Evolutionary conservation across 306 rosid species (phyloP).

Genomic region (Cyclanthera cordifolia): DNA sequence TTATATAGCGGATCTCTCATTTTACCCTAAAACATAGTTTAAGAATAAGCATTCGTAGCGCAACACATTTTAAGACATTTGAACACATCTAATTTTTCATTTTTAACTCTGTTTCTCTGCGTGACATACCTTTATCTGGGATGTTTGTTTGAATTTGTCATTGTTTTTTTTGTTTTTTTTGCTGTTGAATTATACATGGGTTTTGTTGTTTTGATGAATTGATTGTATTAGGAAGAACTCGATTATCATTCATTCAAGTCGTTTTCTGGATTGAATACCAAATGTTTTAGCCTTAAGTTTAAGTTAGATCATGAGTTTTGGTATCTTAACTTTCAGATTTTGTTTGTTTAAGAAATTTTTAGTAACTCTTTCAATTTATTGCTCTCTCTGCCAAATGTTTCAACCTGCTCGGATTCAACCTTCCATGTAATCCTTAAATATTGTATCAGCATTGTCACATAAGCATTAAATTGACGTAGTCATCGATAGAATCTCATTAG

Average conservation of each 20-base stretch:
- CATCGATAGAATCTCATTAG: not conserved
- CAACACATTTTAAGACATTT: too few species aligned
- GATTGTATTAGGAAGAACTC: not conserved
- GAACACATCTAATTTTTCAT: not conserved
- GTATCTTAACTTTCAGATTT: not conserved
- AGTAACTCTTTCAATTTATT: not conserved
- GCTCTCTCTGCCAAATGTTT: not conserved
- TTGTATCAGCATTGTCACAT: not conserved
- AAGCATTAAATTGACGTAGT: not conserved
- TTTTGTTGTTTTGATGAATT: not conserved
- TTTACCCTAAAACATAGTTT: too few species aligned
- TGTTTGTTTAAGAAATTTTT: not conserved
- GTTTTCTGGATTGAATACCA: not conserved
- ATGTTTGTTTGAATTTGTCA: not conserved
- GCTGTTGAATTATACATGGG: not conserved
- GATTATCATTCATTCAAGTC: not conserved
- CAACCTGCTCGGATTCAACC: not conserved
- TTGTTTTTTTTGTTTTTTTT: too few species aligned
- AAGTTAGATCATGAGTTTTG: not conserved
- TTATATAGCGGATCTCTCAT: too few species aligned
- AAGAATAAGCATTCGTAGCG: too few species aligned
- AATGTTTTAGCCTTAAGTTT: not conserved
- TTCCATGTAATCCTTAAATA: not conserved
- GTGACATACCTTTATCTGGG: constrained; percentile 1
- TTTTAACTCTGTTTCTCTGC: constrained; percentile 8